phyloP scores from a whole-genome alignment of 768 basidiomycete genomes.

The Tricholoma saponaceum region DNA sequence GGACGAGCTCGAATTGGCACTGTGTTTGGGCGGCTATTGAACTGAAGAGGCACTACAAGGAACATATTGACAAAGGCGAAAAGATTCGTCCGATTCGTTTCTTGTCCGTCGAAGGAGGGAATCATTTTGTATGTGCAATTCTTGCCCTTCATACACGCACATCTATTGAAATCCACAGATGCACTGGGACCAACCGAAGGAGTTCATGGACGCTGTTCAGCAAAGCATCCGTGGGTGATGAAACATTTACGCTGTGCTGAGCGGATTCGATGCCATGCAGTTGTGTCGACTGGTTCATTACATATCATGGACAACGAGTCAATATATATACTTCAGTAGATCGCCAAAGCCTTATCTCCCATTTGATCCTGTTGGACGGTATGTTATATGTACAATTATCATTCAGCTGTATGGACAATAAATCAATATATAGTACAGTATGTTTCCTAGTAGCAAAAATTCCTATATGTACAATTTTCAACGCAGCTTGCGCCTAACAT shows the following conservation, averaged over 20 bases:
- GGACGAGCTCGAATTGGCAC: constrained; percentile 18
- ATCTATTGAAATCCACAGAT: background rate
- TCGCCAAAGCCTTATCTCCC: too few species aligned
- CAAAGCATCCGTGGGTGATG: background rate
- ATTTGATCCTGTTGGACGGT: too few species aligned
- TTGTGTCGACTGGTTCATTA: too few species aligned
- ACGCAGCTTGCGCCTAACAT: background rate
- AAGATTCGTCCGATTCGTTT: constrained; percentile 20
- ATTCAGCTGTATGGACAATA: background rate
- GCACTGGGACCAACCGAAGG: background rate
- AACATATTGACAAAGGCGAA: constrained; percentile 12
- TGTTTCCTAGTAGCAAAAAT: background rate
- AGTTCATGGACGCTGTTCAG: background rate
- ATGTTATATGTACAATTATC: background rate
- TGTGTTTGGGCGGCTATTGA: constrained; percentile 20
- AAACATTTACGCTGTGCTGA: too few species aligned
- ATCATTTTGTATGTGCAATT: constrained; percentile 31
- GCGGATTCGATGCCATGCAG: background rate
- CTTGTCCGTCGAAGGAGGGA: constrained; percentile 20
- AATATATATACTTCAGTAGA: too few species aligned
- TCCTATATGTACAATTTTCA: background rate
- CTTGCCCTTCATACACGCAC: background rate
- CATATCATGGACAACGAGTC: too few species aligned
- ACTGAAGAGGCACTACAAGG: constrained; percentile 15
- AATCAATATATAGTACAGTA: background rate